Evolutionary conservation across 2,329 filamentous ascomycete genomes (phyloP), one percentile per base, ranked within the genome.

Genomic region (Lasiodiplodia hormozganensis): DNA sequence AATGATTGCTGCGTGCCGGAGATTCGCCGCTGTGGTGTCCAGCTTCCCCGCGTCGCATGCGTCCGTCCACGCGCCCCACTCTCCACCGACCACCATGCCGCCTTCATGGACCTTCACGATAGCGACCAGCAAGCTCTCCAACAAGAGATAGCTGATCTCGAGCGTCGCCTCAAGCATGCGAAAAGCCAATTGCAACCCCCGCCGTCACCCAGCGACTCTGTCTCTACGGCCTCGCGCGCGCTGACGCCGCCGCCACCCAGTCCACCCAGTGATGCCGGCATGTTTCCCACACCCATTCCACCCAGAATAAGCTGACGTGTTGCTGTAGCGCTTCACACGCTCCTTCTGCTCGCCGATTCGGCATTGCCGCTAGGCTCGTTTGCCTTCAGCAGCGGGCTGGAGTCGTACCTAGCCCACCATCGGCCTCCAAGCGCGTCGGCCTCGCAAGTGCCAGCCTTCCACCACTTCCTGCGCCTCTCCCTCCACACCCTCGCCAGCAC

Each of bases 351-450:
- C 60, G 88, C 92, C 58, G 92, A 96, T 82, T 94, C 92, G 1
- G 91, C 92, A 16, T 87, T 96, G 2, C 92, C 92, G 0, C 85
- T 96, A 0, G 92, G 92, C 68, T 93, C 92, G n/a, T 96, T 96
- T 81, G 92, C 92, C 74, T 96, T 95, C 82, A 92, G 89, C 82
- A 91, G 88, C 73, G 92, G 92, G 3, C 86, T 96, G 18, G 92
- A 96, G 81, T 95, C 92, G 51, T 95, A 91, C 78, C 88, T 94
- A 21, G 90, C 90, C 3, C 92, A 96, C 82, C 84, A 84, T 72
- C 82, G 79, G 70, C 75, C 75, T 2, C 23, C 74, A 72, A 21
- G 72, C 75, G 68, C 70, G 65, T 67, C 70, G 31, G 40, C 71
- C 28, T 69, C 74, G 10, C 77, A 78, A 69, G 58, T 78, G 11